Base-by-base conservation (phyloP, 352 stramenopile genomes). In the Thalassiosira exigua region DNA sequence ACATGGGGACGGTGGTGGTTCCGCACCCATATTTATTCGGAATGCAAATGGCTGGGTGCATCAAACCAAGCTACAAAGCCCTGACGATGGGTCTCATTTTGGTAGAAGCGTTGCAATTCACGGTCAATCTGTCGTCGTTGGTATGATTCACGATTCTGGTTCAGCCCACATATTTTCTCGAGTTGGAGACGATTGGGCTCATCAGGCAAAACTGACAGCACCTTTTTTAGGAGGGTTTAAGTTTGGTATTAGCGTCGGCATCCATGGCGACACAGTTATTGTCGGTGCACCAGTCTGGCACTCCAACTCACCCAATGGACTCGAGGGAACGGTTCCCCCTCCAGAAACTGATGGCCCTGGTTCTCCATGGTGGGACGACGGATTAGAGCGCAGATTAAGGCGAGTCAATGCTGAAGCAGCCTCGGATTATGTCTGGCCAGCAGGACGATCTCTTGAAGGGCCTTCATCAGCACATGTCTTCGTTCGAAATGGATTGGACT, bases 281-380 rank as follows among this genome's bases (percentile, higher is more conserved):
- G 70, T 79, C 12, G 70, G 70, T 46, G 65, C 65, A 48, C 65
- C 65, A n/a, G n/a, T n/a, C n/a, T n/a, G n/a, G n/a, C n/a, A n/a
- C n/a, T n/a, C n/a, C n/a, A n/a, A n/a, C n/a, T n/a, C n/a, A n/a
- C n/a, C n/a, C n/a, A n/a, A n/a, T n/a, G n/a, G n/a, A n/a, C n/a
- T n/a, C n/a, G n/a, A n/a, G n/a, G n/a, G n/a, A n/a, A n/a, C n/a
- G n/a, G n/a, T n/a, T n/a, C n/a, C n/a, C n/a, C n/a, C n/a, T n/a
- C n/a, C n/a, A n/a, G n/a, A n/a, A n/a, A n/a, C n/a, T n/a, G n/a
- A n/a, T n/a, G n/a, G n/a, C n/a, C n/a, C n/a, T n/a, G n/a, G n/a
- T n/a, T n/a, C n/a, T n/a, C n/a, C n/a, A n/a, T n/a, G n/a, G n/a
- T n/a, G n/a, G n/a, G n/a, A n/a, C n/a, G n/a, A n/a, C n/a, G n/a